phyloP scores from a whole-genome alignment of 805 yeast species.

The Saccharomycopsis selenospora region DNA sequence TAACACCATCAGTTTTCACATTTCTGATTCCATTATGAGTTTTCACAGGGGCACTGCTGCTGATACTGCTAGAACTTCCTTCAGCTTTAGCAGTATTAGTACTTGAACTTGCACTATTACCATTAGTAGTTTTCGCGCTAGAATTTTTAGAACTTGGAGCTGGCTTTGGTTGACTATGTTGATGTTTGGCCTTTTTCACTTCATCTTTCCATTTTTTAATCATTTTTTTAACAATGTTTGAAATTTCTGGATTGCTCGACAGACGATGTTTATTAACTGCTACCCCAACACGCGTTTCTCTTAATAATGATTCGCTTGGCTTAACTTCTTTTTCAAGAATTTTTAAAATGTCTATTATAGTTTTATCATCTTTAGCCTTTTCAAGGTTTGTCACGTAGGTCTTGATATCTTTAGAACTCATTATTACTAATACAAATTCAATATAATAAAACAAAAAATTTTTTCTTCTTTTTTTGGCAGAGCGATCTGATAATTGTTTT shows the following conservation, averaged over 20 bases:
- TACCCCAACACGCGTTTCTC: constrained; percentile 96
- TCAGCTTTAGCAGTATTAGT: constrained; percentile 12
- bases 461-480: too few relatives aligned
- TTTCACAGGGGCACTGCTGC: not conserved
- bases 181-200: constrained; percentile 50
- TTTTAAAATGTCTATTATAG: constrained; percentile 58
- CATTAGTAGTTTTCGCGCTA: constrained; percentile 22
- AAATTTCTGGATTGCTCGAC: constrained; percentile 56
- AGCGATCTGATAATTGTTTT: too few relatives aligned
- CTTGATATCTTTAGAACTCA: constrained; percentile 71
- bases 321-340: constrained; percentile 61
- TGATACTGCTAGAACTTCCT: not conserved
- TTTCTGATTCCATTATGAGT: constrained; percentile 50
- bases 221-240: constrained; percentile 68
- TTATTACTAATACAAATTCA: constrained; percentile 24
- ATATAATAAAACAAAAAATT: too few relatives aligned
- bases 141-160: not conserved
- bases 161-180: not conserved
- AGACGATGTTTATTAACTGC: constrained; percentile 85
- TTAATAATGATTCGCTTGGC: constrained; percentile 78
- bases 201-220: constrained; percentile 87
- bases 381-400: constrained; percentile 67
- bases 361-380: constrained; percentile 56
- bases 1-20: constrained; percentile 74
- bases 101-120: constrained; percentile 12